Percentiles rank a stretch among this genome's conserved stretches.
phyloP scores from a whole-genome alignment of 495 filamentous ascomycete genomes.

The Choiromyces venosus region DNA sequence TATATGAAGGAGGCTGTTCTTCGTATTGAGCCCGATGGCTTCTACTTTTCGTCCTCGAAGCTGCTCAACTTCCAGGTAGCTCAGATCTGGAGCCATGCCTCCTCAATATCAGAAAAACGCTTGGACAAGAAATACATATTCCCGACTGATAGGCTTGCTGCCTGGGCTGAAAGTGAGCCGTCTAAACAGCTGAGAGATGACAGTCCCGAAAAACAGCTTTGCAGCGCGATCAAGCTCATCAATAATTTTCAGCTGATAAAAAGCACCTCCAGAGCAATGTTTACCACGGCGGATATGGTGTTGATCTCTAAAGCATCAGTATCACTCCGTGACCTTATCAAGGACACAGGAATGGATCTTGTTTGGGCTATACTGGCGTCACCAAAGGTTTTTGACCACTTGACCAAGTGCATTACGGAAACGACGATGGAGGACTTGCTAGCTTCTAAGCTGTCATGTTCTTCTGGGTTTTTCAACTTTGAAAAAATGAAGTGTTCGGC shows the following conservation, averaged over 20 bases:
- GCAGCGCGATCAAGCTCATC: conserved; percentile 23
- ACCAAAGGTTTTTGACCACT: conserved; percentile 12
- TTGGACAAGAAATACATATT: conserved; percentile 10
- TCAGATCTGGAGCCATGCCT: conserved; percentile 16
- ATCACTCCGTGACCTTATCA: conserved; percentile 16
- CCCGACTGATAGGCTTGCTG: neutral
- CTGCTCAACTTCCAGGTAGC: conserved; percentile 11
- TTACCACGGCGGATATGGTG: conserved; percentile 19
- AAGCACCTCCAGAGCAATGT: neutral
- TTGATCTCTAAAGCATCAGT: conserved; percentile 22
- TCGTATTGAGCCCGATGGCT: conserved; percentile 26
- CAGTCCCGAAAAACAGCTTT: neutral
- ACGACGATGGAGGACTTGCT: conserved; percentile 1
- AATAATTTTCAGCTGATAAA: conserved; percentile 21
- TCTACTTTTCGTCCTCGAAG: conserved; percentile 24
- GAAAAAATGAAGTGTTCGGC: neutral
- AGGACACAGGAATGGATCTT: conserved; percentile 15
- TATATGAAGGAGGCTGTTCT: conserved; percentile 25
- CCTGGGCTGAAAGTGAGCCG: neutral
- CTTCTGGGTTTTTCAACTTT: conserved; percentile 13
- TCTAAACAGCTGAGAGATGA: neutral
- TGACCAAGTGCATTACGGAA: conserved; percentile 8
- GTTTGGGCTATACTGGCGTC: conserved; percentile 33
- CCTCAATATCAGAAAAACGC: neutral
- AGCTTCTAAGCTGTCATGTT: neutral